Evolutionary conservation across 2,329 filamentous ascomycete species (phyloP).

Genomic region (Davidsoniella virescens): DNA sequence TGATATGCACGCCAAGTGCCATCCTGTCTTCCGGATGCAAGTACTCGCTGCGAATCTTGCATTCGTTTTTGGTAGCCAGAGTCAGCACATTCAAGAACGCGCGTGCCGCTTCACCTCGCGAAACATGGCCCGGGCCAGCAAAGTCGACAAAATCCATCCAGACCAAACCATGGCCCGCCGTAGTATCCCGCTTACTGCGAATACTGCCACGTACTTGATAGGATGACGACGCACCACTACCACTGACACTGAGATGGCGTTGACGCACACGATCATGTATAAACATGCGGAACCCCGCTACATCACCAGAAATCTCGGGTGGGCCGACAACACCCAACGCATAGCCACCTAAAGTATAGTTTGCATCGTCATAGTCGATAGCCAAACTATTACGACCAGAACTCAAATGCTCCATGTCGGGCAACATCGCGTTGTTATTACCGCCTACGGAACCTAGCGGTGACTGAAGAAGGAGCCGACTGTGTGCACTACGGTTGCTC

Average conservation of each 20-base stretch:
- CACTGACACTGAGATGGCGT: not conserved
- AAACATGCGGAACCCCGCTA: constrained; percentile 1
- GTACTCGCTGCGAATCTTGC: constrained; percentile 33
- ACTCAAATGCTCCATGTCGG: constrained; percentile 11
- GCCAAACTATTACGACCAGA: constrained; percentile 1
- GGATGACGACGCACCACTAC: not conserved
- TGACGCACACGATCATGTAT: not conserved
- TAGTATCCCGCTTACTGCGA: not conserved
- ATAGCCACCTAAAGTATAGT: not conserved
- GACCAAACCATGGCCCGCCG: constrained; percentile 2
- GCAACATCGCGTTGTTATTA: not conserved
- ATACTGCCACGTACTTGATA: not conserved
- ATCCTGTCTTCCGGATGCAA: constrained; percentile 17
- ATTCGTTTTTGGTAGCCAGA: constrained; percentile 48
- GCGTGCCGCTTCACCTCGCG: constrained; percentile 51
- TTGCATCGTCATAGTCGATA: constrained; percentile 2
- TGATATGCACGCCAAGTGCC: constrained; percentile 7
- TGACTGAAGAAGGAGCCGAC: constrained; percentile 17
- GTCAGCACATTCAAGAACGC: constrained; percentile 60
- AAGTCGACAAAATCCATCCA: constrained; percentile 54
- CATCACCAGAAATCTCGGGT: not conserved
- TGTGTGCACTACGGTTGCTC: constrained; percentile 19
- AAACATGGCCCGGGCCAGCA: constrained; percentile 38
- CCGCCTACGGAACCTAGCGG: not conserved
- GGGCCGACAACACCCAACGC: not conserved